Evolutionary conservation across 2,329 filamentous ascomycete species (phyloP).

Genomic region (Fusarium sp.): DNA sequence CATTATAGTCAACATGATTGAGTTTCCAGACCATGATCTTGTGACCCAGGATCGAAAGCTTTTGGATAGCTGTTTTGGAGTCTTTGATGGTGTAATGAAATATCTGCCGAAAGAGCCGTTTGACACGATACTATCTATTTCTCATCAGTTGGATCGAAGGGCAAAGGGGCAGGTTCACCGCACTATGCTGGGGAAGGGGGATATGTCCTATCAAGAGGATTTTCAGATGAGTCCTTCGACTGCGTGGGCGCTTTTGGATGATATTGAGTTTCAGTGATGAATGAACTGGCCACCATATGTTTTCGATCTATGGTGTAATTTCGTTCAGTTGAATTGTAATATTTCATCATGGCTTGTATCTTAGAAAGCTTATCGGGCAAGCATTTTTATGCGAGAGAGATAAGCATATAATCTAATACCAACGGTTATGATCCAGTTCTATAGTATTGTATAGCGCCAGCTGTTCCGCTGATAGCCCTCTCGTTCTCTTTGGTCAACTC

Average conservation of each 20-base stretch:
- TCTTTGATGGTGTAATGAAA: neutral
- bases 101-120: slow-evolving; percentile 4
- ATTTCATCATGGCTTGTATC: neutral
- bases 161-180: slow-evolving; percentile 29
- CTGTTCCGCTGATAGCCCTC: slow-evolving; percentile 18
- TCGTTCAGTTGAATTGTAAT: too few relatives aligned
- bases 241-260: slow-evolving; percentile 22
- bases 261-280: slow-evolving; percentile 15
- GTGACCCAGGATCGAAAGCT: slow-evolving; percentile 5
- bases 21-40: slow-evolving; percentile 22
- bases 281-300: neutral
- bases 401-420: too few relatives aligned
- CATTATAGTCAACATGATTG: slow-evolving; percentile 36
- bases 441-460: slow-evolving; percentile 3
- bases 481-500: neutral
- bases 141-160: slow-evolving; percentile 24
- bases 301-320: neutral
- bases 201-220: neutral
- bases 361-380: neutral
- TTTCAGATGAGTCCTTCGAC: slow-evolving; percentile 16
- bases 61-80: slow-evolving; percentile 4
- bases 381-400: neutral
- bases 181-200: neutral
- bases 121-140: slow-evolving; percentile 15
- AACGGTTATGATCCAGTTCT: neutral